These are phyloP conservation scores for Rhizopogon vesiculosus DNA, from an alignment of 768 basidiomycete genomes.

Conservation along the genomic window DNA sequence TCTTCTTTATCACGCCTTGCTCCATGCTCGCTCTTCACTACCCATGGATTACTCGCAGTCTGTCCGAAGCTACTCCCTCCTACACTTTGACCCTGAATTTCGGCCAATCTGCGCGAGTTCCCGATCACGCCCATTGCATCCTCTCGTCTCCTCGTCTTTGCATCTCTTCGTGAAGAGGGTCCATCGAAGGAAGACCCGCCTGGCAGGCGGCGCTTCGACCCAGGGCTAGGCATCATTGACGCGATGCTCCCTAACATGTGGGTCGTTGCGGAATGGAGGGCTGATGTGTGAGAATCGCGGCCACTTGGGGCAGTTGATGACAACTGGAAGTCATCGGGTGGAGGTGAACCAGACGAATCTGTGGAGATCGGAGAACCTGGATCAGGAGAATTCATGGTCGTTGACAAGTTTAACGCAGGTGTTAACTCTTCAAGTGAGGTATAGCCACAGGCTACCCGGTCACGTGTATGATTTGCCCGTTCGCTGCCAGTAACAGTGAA, in stretches of 20 bases:
- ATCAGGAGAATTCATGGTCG: slow-evolving; percentile 32
- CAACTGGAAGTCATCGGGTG: slow-evolving; percentile 30
- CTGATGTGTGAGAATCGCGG: slow-evolving; percentile 25
- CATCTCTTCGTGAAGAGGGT: slow-evolving; percentile 40
- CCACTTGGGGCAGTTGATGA: not conserved
- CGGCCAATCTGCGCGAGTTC: slow-evolving; percentile 19
- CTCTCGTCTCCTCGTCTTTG: slow-evolving; percentile 46
- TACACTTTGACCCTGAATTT: slow-evolving; percentile 15
- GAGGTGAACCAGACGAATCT: slow-evolving; percentile 33
- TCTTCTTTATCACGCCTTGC: slow-evolving; percentile 55
- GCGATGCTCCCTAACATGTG: slow-evolving; percentile 14
- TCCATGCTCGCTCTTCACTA: slow-evolving; percentile 31
- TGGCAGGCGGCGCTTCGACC: slow-evolving; percentile 49
- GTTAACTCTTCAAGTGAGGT: too few species aligned
- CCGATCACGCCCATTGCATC: slow-evolving; percentile 26
- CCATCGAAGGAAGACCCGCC: slow-evolving; percentile 39
- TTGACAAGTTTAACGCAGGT: too few species aligned
- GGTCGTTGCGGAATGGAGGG: slow-evolving; percentile 12
- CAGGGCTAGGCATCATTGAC: slow-evolving; percentile 17
- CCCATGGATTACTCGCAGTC: slow-evolving; percentile 13
- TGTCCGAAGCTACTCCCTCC: slow-evolving; percentile 5
- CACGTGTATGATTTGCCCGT: not conserved
- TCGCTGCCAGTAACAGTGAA: not conserved
- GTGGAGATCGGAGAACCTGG: slow-evolving; percentile 32
- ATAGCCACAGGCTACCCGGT: not conserved